These are phyloP conservation scores for Chaetomium olivaceum DNA, from an alignment of 2,329 filamentous ascomycete genomes.

Conservation along the genomic window DNA sequence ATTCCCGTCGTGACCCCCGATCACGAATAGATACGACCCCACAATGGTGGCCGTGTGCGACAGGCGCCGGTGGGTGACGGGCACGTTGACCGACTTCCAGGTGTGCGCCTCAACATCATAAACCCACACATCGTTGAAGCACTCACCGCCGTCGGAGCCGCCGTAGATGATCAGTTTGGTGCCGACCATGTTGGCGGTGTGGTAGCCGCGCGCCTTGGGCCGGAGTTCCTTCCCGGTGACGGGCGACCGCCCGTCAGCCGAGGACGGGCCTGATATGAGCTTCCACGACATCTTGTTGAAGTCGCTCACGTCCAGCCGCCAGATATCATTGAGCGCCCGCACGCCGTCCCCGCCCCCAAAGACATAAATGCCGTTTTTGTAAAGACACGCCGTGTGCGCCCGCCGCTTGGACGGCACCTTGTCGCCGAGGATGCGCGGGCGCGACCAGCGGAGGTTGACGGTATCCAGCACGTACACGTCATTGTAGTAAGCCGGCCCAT, in stretches of 20 bases:
- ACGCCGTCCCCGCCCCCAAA: constrained; percentile 71
- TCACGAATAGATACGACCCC: constrained; percentile 68
- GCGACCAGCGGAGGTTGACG: constrained; percentile 66
- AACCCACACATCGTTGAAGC: constrained; percentile 73
- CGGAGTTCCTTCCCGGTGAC: constrained; percentile 35
- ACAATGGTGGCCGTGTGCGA: constrained; percentile 70
- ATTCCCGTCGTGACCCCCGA: constrained; percentile 69
- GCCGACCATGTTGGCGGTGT: constrained; percentile 72
- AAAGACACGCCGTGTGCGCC: constrained; percentile 70
- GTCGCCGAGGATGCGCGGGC: constrained; percentile 61
- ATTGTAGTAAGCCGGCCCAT: constrained; percentile 71
- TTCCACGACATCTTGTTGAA: constrained; percentile 68
- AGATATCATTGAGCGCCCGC: constrained; percentile 70
- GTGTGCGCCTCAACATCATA: constrained; percentile 64
- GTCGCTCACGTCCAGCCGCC: constrained; percentile 69
- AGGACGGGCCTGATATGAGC: constrained; percentile 54
- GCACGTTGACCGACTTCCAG: constrained; percentile 62
- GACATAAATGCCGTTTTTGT: constrained; percentile 71
- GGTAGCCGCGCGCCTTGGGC: constrained; percentile 67
- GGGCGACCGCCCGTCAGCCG: constrained; percentile 18
- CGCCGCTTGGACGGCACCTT: constrained; percentile 60
- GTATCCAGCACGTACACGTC: constrained; percentile 73
- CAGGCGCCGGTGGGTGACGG: constrained; percentile 62
- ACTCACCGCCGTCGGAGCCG: constrained; percentile 69
- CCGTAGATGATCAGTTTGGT: constrained; percentile 72